Base-by-base conservation (phyloP, 139 green algal species). In the Marvania coccoides region DNA sequence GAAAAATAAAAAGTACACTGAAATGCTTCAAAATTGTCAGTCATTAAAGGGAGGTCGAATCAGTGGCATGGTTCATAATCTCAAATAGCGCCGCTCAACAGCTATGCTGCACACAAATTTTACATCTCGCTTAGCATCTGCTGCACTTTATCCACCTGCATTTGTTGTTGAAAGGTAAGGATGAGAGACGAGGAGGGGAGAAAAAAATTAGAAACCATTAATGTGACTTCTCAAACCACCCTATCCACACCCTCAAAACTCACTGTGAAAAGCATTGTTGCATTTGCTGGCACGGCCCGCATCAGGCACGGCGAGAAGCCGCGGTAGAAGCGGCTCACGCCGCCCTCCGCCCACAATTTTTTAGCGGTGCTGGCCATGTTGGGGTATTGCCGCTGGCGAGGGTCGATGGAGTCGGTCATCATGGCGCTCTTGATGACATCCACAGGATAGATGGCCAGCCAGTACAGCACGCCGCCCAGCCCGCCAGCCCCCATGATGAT, bases 291-390 rank as follows among this genome's bases (percentile, higher is more conserved):
- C 5, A 67, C 78, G 1, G 90, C 89, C 33, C 92, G 76, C 30
- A 95, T 80, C 46, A 97, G 36, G 80, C 91, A 97, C n/a, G 92
- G 92, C 14, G 81, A 81, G 72, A 97, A 96, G 53, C 92, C 88
- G 45, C 78, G 82, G 80, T 95, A 97, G 81, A 97, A 95, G 28
- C 89, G 74, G 4, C 65, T 47, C 5, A 93, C n/a, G 46, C 91
- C 89, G 23, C 89, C 89, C 69, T 95, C 86, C 1, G 57, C 65
- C 80, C 81, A 95, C 39, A 97, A 72, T 58, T 77, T 46, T 69
- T 84, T 70, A 4, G 66, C 77, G 1, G 87, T 76, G 48, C 71
- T 62, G 31, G 67, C 53, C 4, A 93, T 79, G 69, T 67, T 71
- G 13, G 79, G 78, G 76, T 89, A 97, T 60, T 79, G 77, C 28